A percentile compares a stretch with the other conserved stretches of the same genome.
Conservation (phyloP, 805 yeast species). For the Metschnikowia orientalis region DNA sequence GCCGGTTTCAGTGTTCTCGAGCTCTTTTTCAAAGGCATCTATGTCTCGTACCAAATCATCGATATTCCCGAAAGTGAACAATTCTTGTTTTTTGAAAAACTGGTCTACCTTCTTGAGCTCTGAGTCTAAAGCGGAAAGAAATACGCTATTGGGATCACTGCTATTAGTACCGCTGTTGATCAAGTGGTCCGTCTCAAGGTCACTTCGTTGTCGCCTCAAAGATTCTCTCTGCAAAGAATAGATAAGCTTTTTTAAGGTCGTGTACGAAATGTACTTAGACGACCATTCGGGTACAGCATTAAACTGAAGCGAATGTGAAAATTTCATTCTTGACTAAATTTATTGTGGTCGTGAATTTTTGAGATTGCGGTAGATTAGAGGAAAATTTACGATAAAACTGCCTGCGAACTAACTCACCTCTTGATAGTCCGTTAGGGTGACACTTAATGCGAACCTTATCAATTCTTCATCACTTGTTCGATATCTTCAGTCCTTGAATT, state of each 20-base stretch:
- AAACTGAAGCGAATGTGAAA: conserved; percentile 90
- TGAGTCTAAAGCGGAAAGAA: conserved; percentile 65
- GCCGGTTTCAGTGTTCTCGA: conserved; percentile 12
- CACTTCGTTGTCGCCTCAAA: conserved; percentile 23
- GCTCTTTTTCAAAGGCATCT: conserved; percentile 50
- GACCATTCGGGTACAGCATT: conserved; percentile 99
- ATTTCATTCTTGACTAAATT: too few species aligned
- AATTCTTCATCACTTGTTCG: too few species aligned
- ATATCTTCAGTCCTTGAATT: too few species aligned
- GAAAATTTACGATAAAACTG: too few species aligned
- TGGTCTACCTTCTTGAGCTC: conserved; percentile 73
- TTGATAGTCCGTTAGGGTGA: too few species aligned
- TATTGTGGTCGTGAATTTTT: too few species aligned
- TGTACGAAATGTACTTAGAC: conserved; percentile 83
- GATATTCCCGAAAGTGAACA: conserved; percentile 48
- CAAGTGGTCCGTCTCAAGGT: conserved; percentile 29
- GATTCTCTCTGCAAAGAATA: conserved; percentile 74
- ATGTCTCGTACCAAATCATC: conserved; percentile 59
- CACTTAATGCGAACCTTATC: too few species aligned
- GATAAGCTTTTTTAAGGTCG: conserved; percentile 78
- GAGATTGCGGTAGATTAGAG: too few species aligned
- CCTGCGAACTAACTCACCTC: too few species aligned
- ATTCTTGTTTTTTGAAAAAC: conserved; percentile 69
- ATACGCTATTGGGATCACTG: conserved; percentile 53
- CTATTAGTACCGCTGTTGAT: conserved; percentile 18